These are phyloP conservation scores for Aspergillus tanneri DNA, from an alignment of 2,329 filamentous ascomycete species.

Conservation along the genomic window DNA sequence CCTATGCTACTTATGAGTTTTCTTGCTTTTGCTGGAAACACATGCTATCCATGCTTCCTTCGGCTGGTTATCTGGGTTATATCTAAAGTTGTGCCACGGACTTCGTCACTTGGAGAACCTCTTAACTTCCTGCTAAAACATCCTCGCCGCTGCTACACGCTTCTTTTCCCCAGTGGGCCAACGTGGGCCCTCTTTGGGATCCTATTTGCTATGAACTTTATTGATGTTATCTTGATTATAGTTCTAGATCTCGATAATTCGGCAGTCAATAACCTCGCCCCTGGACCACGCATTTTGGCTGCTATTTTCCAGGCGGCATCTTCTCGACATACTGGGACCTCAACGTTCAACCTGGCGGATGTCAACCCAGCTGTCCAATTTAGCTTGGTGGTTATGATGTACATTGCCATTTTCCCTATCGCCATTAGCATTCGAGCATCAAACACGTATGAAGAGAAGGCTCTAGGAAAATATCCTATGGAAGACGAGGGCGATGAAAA, in stretches of 20 bases:
- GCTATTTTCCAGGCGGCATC: constrained; percentile 59
- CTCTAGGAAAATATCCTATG: constrained; percentile 55
- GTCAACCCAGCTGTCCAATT: constrained; percentile 58
- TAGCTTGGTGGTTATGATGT: constrained; percentile 65
- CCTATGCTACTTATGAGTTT: constrained; percentile 42
- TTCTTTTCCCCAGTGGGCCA: constrained; percentile 58
- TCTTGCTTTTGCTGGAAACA: constrained; percentile 41
- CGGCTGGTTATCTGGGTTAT: constrained; percentile 59
- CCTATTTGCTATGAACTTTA: constrained; percentile 53
- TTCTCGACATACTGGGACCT: constrained; percentile 50
- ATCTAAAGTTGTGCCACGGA: constrained; percentile 45
- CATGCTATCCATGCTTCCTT: constrained; percentile 56
- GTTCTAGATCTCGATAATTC: constrained; percentile 54
- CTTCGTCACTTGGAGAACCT: constrained; percentile 26
- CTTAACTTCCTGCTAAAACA: constrained; percentile 61
- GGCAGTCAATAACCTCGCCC: constrained; percentile 42
- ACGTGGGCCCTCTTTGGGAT: constrained; percentile 59
- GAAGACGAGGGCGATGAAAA: constrained; percentile 30
- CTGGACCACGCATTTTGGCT: constrained; percentile 52
- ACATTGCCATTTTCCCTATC: constrained; percentile 61
- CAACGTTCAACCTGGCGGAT: constrained; percentile 53
- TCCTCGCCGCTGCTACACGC: constrained; percentile 61
- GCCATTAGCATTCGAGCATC: constrained; percentile 61
- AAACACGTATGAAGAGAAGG: constrained; percentile 62
- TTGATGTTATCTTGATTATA: constrained; percentile 57